phyloP scores from a whole-genome alignment of 495 filamentous ascomycete genomes.

The Penicillium subrubescens region DNA sequence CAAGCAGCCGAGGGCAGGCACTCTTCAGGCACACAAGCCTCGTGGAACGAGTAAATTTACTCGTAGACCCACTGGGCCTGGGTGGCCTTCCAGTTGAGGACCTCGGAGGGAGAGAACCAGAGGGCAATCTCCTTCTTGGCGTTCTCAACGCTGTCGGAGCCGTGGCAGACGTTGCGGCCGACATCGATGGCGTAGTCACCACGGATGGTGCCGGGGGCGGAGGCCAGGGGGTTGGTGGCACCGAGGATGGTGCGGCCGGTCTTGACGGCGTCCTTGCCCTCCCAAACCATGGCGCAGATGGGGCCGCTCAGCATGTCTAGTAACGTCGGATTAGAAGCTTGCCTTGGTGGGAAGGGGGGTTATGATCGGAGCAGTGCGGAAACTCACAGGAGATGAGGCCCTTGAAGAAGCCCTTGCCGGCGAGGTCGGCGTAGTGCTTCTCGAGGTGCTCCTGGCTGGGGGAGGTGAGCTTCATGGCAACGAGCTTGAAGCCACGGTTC shows the following conservation, averaged over 20 bases:
- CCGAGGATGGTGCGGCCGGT: slow-evolving; percentile 93
- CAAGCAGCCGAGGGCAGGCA: slow-evolving; percentile 15
- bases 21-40: slow-evolving; percentile 22
- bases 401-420: slow-evolving; percentile 93
- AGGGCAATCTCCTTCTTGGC: slow-evolving; percentile 99
- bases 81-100: slow-evolving; percentile 76
- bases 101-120: slow-evolving; percentile 89
- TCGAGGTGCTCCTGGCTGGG: slow-evolving; percentile 92
- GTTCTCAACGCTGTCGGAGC: slow-evolving; percentile 95
- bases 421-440: slow-evolving; percentile 94
- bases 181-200: slow-evolving; percentile 83
- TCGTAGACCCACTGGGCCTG: slow-evolving; percentile 94
- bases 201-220: slow-evolving; percentile 94
- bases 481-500: slow-evolving; percentile 96
- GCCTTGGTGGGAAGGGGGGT: not conserved
- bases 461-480: slow-evolving; percentile 88
- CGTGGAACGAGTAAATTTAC: slow-evolving; percentile 48
- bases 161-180: slow-evolving; percentile 99
- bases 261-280: slow-evolving; percentile 96
- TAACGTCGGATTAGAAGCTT: slow-evolving; percentile 12
- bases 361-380: slow-evolving; percentile 1
- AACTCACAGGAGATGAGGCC: slow-evolving; percentile 82
- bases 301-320: slow-evolving; percentile 96
- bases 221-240: slow-evolving; percentile 96
- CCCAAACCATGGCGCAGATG: slow-evolving; percentile 98